Conservation (phyloP, 2,329 filamentous ascomycete genomes). For the Cordyceps tenuipes region DNA sequence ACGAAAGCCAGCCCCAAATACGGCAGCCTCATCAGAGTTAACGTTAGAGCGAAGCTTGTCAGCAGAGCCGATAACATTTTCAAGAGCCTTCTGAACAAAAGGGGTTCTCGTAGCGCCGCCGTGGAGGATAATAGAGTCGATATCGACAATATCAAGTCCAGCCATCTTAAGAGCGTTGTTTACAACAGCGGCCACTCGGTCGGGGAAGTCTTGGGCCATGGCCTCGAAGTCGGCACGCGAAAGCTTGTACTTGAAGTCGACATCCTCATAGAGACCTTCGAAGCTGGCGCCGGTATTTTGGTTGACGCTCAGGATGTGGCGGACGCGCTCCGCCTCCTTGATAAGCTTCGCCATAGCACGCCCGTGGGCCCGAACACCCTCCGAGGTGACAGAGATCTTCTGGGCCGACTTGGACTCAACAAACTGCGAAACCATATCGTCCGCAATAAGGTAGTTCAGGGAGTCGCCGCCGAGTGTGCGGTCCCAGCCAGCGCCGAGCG, state of each 20-base stretch:
- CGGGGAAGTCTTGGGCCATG: conserved; percentile 58
- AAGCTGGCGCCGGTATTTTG: conserved; percentile 71
- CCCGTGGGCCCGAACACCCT: conserved; percentile 64
- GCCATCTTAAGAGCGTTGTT: conserved; percentile 67
- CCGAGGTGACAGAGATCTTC: conserved; percentile 52
- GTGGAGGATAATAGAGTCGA: conserved; percentile 88
- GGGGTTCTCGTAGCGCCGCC: conserved; percentile 86
- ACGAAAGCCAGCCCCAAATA: conserved; percentile 92
- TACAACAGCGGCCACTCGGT: conserved; percentile 61
- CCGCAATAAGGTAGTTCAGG: conserved; percentile 78
- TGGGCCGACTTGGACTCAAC: conserved; percentile 60
- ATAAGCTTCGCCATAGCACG: conserved; percentile 82
- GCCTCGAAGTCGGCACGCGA: conserved; percentile 72
- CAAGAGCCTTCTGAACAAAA: conserved; percentile 85
- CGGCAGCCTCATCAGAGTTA: conserved; percentile 93
- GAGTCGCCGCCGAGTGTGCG: conserved; percentile 80
- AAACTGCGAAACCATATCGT: conserved; percentile 81
- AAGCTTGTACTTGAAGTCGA: conserved; percentile 91
- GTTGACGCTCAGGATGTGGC: conserved; percentile 91
- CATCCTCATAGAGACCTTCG: conserved; percentile 82
- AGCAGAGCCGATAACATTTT: conserved; percentile 60
- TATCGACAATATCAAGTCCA: conserved; percentile 61
- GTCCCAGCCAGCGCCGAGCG: conserved; percentile 83
- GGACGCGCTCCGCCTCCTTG: conserved; percentile 81
- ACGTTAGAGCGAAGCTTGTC: conserved; percentile 88